Conservation (phyloP, 176 grass and related monocot species). For the Lolium perenne region DNA sequence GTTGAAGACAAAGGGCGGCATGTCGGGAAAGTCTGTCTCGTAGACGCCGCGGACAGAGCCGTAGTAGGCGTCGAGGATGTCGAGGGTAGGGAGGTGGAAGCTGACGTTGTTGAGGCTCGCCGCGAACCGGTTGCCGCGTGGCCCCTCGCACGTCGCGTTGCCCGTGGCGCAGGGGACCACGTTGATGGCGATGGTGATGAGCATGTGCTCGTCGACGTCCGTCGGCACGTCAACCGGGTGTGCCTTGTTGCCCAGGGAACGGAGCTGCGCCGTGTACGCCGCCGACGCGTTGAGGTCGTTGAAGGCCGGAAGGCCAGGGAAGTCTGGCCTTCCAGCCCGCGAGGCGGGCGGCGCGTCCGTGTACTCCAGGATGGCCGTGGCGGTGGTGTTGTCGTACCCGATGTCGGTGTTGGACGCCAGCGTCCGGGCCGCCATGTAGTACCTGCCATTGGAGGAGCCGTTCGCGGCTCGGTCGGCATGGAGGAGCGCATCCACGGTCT, state of each 20-base stretch:
- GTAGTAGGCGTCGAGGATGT: slow-evolving; percentile 54
- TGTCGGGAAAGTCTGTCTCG: slow-evolving; percentile 56
- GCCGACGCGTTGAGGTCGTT: background rate
- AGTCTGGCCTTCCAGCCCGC: background rate
- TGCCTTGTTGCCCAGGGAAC: background rate
- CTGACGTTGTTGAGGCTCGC: slow-evolving; percentile 67
- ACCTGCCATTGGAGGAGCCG: slow-evolving; percentile 26
- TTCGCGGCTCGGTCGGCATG: background rate
- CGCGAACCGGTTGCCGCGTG: background rate
- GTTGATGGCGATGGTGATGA: slow-evolving; percentile 28
- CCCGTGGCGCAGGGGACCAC: background rate
- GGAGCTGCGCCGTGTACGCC: slow-evolving; percentile 6
- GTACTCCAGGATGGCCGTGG: slow-evolving; percentile 51
- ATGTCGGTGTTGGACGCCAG: background rate
- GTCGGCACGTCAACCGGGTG: background rate
- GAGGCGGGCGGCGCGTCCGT: background rate
- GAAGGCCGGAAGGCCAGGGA: slow-evolving; percentile 25
- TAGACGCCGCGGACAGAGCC: slow-evolving; percentile 10
- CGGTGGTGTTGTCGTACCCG: slow-evolving; percentile 1
- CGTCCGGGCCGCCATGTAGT: slow-evolving; percentile 53
- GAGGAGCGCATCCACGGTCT: slow-evolving; percentile 55
- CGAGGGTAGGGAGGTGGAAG: slow-evolving; percentile 7
- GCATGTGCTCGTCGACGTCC: slow-evolving; percentile 32
- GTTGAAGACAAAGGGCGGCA: slow-evolving; percentile 56
- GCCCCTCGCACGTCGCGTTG: slow-evolving; percentile 5